phyloP scores from a whole-genome alignment of 2,329 filamentous ascomycete species.

The Cytospora paraplurivora region DNA sequence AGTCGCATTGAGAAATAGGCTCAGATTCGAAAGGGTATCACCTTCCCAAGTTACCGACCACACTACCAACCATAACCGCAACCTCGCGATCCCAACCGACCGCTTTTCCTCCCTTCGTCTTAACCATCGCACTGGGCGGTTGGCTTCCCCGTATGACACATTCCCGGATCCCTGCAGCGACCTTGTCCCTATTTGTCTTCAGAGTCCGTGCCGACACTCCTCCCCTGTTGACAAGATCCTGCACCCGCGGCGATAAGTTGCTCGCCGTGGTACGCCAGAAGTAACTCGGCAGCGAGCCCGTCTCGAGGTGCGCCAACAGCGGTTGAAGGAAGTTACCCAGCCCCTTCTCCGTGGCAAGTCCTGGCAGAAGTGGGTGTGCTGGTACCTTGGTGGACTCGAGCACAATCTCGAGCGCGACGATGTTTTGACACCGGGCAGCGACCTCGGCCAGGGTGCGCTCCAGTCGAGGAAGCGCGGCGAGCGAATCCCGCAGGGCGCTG shows the following conservation, averaged over 20 bases:
- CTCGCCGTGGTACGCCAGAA: constrained; percentile 92
- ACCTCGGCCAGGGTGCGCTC: constrained; percentile 83
- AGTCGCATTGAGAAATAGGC: neutral
- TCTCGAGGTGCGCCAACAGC: constrained; percentile 78
- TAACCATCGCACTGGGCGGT: constrained; percentile 59
- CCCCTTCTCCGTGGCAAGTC: constrained; percentile 37
- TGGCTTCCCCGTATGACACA: constrained; percentile 80
- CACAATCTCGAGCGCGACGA: constrained; percentile 82
- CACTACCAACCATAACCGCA: constrained; percentile 89
- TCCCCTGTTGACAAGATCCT: constrained; percentile 81
- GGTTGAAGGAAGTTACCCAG: constrained; percentile 65
- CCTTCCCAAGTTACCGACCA: constrained; percentile 61
- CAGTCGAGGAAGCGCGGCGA: constrained; percentile 78
- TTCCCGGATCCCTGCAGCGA: constrained; percentile 77
- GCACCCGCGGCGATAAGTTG: constrained; percentile 72
- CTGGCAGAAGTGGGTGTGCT: constrained; percentile 63
- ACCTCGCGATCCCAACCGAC: constrained; percentile 84
- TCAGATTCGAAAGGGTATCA: constrained; percentile 29
- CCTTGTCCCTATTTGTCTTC: constrained; percentile 70
- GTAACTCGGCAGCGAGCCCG: constrained; percentile 81
- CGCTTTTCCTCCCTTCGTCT: constrained; percentile 46
- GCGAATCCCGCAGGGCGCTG: constrained; percentile 70
- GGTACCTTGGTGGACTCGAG: constrained; percentile 70
- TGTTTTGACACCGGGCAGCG: constrained; percentile 82
- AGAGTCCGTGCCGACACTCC: constrained; percentile 83